Conservation (phyloP, 2,329 filamentous ascomycete genomes). For the Cryphonectria naterciae region DNA sequence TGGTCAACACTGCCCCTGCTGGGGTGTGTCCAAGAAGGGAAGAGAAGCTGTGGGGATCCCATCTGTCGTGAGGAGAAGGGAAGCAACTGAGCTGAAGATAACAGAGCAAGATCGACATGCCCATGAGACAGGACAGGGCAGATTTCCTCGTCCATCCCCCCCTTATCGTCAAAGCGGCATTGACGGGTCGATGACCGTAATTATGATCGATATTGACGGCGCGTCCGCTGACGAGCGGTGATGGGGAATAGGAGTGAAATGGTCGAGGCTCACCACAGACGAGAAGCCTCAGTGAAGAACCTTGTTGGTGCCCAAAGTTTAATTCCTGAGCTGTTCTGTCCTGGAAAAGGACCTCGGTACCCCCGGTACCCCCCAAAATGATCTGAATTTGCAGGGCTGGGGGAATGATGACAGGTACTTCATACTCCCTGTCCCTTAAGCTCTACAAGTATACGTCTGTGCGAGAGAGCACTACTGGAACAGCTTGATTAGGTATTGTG, state of each 20-base stretch:
- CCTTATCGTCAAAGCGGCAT: neutral
- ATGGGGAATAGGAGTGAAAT: neutral
- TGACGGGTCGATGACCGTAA: neutral
- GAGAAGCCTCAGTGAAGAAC: neutral
- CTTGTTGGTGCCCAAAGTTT: neutral
- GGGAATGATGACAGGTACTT: neutral
- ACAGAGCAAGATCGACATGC: neutral
- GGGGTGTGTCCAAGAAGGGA: neutral
- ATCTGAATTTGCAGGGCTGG: neutral
- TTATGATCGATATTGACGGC: neutral
- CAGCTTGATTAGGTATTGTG: neutral
- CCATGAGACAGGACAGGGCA: neutral
- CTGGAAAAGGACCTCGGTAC: neutral
- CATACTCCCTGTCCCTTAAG: neutral
- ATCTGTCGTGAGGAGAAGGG: neutral
- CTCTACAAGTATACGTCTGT: neutral
- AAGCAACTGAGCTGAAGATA: neutral
- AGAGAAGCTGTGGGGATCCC: neutral
- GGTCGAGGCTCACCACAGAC: neutral
- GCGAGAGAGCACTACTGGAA: neutral
- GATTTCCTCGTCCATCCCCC: neutral
- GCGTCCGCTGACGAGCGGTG: neutral
- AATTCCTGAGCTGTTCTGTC: neutral
- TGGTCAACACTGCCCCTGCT: neutral
- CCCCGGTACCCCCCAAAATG: neutral